phyloP scores from a whole-genome alignment of 2,329 filamentous ascomycete species.

The Tympanopsis confertula region DNA sequence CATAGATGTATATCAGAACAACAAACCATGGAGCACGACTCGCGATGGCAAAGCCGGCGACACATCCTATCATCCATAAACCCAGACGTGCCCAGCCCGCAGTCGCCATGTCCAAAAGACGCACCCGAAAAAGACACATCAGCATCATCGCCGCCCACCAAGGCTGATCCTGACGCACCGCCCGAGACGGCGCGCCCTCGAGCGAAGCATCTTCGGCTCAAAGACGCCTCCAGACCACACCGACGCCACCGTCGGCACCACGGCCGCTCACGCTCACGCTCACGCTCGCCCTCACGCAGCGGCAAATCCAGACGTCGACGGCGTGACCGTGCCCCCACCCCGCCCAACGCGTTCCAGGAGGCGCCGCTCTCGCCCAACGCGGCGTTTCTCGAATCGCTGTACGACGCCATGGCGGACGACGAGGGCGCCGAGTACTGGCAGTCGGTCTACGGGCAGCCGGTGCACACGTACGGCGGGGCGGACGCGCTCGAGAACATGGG shows the following conservation, averaged over 20 bases:
- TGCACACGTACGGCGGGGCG: constrained; percentile 21
- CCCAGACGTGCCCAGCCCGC: too few relatives aligned
- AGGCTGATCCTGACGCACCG: too few relatives aligned
- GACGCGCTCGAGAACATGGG: constrained; percentile 70
- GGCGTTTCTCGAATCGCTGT: too few relatives aligned
- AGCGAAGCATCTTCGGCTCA: not conserved
- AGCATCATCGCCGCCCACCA: too few relatives aligned
- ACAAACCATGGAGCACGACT: too few relatives aligned
- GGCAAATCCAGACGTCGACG: not conserved
- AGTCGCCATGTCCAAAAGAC: too few relatives aligned
- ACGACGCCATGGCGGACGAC: not conserved
- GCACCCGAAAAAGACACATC: too few relatives aligned
- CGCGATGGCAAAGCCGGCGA: too few relatives aligned
- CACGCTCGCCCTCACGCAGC: not conserved
- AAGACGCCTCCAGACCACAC: not conserved
- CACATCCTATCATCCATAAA: too few relatives aligned
- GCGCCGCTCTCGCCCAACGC: too few relatives aligned
- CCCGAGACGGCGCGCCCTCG: too few relatives aligned
- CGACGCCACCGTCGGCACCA: not conserved
- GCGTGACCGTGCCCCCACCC: not conserved
- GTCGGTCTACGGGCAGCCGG: not conserved
- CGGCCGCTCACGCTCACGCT: not conserved
- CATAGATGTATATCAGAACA: too few relatives aligned
- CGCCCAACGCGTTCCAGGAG: not conserved
- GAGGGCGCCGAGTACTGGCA: not conserved